Evolutionary conservation across 2,329 filamentous ascomycete species (phyloP).

Genomic region (Clonostachys chloroleuca): DNA sequence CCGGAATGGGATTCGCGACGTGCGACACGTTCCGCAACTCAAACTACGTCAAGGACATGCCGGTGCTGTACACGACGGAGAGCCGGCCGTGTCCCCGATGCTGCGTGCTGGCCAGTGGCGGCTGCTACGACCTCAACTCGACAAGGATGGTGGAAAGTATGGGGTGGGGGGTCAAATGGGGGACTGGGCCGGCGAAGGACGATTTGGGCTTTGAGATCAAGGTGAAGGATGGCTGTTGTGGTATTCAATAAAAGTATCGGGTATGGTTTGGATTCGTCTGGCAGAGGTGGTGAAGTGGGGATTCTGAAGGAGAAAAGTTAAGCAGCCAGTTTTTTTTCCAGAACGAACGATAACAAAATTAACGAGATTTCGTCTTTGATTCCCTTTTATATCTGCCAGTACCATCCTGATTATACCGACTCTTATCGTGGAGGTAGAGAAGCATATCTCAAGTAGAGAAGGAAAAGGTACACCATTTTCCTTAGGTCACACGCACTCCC

Average conservation of each 20-base stretch:
- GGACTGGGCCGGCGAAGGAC: slow-evolving; percentile 33
- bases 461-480: too few species aligned
- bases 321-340: neutral
- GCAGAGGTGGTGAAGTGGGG: neutral
- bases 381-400: slow-evolving; percentile 1
- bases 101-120: slow-evolving; percentile 16
- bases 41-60: slow-evolving; percentile 23
- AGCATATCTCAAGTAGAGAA: neutral
- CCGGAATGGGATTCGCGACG: slow-evolving; percentile 43
- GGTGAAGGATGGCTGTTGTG: slow-evolving; percentile 11
- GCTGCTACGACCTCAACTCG: slow-evolving; percentile 39
- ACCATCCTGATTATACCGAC: neutral
- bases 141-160: slow-evolving; percentile 39
- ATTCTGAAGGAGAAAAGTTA: neutral
- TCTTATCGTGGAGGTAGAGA: neutral
- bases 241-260: too few species aligned
- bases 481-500: too few species aligned
- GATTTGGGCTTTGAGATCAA: slow-evolving; percentile 29
- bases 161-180: slow-evolving; percentile 40
- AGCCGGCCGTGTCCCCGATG: slow-evolving; percentile 36
- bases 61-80: slow-evolving; percentile 25
- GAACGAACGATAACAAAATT: neutral
- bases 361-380: too few species aligned
- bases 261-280: neutral
- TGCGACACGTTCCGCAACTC: slow-evolving; percentile 38